Evolutionary conservation across 192 early-diverging fungal genomes (phyloP), one percentile per base, ranked within the genome.

Genomic region (Martensiomyces pterosporus): DNA sequence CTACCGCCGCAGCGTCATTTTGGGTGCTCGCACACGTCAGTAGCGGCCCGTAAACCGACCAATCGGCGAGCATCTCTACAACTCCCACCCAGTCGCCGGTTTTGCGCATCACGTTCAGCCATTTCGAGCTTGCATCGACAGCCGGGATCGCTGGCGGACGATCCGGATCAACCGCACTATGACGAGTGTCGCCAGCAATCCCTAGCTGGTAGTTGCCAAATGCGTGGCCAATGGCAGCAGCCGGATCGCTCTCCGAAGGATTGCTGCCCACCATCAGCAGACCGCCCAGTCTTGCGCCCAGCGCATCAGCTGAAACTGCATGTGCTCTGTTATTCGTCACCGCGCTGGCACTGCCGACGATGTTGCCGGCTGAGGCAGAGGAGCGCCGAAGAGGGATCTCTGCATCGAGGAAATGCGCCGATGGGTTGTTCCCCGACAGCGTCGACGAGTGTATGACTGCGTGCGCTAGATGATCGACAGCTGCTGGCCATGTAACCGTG

Each of bases 281-380:
- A 10, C 61, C 57, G 48, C 68, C 68, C 9, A 72, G 55, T 15
- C 68, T 43, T 2, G 68, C 68, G 24, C 68, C 68, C 25, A 71
- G 39, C n/a, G n/a, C n/a, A n/a, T n/a, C n/a, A n/a, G n/a, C n/a
- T n/a, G n/a, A n/a, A n/a, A n/a, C n/a, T n/a, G n/a, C n/a, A n/a
- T n/a, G n/a, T n/a, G n/a, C n/a, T n/a, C n/a, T n/a, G 24, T 62
- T 62, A 10, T 43, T 24, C 23, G 8, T 39, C 21, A 24, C 3
- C 23, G 16, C n/a, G 24, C 10, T 29, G 36, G 1, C 17, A 9
- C 9, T 12, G 39, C 29, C 29, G n/a, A n/a, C n/a, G n/a, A n/a
- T n/a, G n/a, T n/a, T n/a, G n/a, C n/a, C n/a, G n/a, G n/a, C n/a
- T n/a, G n/a, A n/a, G 4, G 3, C 42, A 43, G 40, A 42, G 40